A percentile compares a stretch with the other conserved stretches of the same genome.
Evolutionary conservation across 768 basidiomycete species (phyloP).

Genomic region (Lentinula edodes): DNA sequence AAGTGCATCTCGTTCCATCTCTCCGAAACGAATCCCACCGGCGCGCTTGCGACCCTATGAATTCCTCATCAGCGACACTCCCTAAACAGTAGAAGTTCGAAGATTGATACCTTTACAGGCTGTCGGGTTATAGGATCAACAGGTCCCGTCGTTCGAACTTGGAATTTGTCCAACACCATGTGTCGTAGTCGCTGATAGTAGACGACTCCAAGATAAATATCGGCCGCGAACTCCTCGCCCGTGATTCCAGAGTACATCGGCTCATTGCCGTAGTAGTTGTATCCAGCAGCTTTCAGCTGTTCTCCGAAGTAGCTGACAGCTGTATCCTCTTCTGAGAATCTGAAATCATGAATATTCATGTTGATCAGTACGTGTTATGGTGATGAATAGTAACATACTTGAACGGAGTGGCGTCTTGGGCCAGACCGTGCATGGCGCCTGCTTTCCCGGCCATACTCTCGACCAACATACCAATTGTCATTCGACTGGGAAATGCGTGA

Average conservation of each 20-base stretch:
- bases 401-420: slow-evolving; percentile 98
- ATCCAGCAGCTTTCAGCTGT: slow-evolving; percentile 88
- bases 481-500: slow-evolving; percentile 97
- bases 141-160: slow-evolving; percentile 96
- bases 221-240: slow-evolving; percentile 96
- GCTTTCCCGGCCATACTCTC: slow-evolving; percentile 99
- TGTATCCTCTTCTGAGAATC: slow-evolving; percentile 95
- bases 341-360: slow-evolving; percentile 20
- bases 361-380: slow-evolving; percentile 9
- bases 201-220: slow-evolving; percentile 97
- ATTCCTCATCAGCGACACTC: neutral
- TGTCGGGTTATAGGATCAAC: slow-evolving; percentile 95
- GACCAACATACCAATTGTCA: slow-evolving; percentile 99
- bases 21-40: slow-evolving; percentile 98
- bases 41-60: slow-evolving; percentile 91
- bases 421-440: slow-evolving; percentile 96
- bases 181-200: slow-evolving; percentile 98
- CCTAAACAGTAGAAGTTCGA: neutral
- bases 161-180: slow-evolving; percentile 99
- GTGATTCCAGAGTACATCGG: slow-evolving; percentile 99
- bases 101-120: slow-evolving; percentile 79
- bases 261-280: slow-evolving; percentile 99
- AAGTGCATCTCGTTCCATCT: slow-evolving; percentile 99
- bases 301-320: slow-evolving; percentile 97
- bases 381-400: slow-evolving; percentile 43